Conservation (phyloP, 345 rosid genomes). For the Odontarrhena argentea region DNA sequence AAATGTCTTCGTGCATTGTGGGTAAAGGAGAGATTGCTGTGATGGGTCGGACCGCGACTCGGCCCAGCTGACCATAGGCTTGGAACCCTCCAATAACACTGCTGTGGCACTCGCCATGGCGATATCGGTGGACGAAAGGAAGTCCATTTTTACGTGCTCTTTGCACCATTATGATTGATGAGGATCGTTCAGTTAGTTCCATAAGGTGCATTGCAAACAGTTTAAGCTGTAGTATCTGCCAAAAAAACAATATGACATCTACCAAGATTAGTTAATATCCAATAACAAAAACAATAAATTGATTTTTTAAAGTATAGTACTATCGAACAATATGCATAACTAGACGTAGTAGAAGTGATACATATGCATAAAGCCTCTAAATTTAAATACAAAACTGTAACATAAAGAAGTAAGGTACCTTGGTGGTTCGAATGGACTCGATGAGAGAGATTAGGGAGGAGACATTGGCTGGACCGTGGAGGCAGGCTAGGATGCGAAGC, state of each 20-base stretch:
- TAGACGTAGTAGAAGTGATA: no score
- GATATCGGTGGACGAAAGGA: slow-evolving; percentile 62
- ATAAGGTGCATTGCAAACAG: slow-evolving; percentile 78
- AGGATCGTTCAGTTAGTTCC: slow-evolving; percentile 77
- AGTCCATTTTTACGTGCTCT: slow-evolving; percentile 64
- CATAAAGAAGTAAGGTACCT: slow-evolving; percentile 24
- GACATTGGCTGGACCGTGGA: slow-evolving; percentile 65
- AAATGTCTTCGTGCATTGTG: slow-evolving; percentile 82
- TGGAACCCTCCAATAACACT: slow-evolving; percentile 59
- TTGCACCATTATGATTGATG: slow-evolving; percentile 77
- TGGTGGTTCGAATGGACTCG: slow-evolving; percentile 67
- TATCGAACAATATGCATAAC: not conserved
- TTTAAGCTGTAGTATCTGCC: slow-evolving; percentile 48
- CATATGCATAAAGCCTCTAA: no score
- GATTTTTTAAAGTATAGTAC: not conserved
- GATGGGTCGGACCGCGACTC: slow-evolving; percentile 61
- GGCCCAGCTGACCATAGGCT: slow-evolving; percentile 72
- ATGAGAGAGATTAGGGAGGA: slow-evolving; percentile 65
- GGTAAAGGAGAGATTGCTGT: slow-evolving; percentile 62
- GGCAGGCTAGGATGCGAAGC: slow-evolving; percentile 71
- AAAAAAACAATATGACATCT: not conserved
- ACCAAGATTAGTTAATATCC: not conserved
- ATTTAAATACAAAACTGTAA: not conserved
- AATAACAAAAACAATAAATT: not conserved
- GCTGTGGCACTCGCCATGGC: slow-evolving; percentile 61